A percentile compares a stretch with the other conserved stretches of the same genome.
phyloP scores from a whole-genome alignment of 2,329 filamentous ascomycete species.

The Teratosphaeriaceae sp. region DNA sequence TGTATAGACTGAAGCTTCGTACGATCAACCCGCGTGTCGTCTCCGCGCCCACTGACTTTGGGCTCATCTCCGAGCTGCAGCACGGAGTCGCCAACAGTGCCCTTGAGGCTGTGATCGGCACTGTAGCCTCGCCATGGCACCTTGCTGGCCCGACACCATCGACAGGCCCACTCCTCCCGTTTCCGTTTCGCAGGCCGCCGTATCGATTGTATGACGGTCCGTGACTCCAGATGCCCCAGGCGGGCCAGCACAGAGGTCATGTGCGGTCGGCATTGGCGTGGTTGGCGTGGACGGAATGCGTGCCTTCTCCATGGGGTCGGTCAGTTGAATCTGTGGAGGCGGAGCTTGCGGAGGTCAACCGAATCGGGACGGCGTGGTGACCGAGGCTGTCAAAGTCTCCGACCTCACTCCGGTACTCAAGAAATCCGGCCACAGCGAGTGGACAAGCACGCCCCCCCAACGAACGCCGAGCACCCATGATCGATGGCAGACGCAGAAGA shows the following conservation, averaged over 20 bases:
- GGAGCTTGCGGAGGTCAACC: too few relatives aligned
- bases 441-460: too few relatives aligned
- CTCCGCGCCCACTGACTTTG: too few relatives aligned
- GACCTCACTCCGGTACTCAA: slow-evolving; percentile 1
- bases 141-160: slow-evolving; percentile 12
- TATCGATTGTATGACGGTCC: slow-evolving; percentile 11
- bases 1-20: too few relatives aligned
- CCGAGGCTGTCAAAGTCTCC: too few relatives aligned
- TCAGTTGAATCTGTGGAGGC: too few relatives aligned
- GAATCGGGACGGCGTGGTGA: too few relatives aligned
- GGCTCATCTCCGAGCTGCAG: too few relatives aligned
- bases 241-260: slow-evolving; percentile 22
- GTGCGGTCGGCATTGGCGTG: slow-evolving; percentile 6
- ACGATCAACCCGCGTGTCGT: too few relatives aligned
- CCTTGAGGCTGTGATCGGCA: slow-evolving; percentile 7
- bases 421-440: too few relatives aligned
- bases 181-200: slow-evolving; percentile 15
- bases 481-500: slow-evolving; percentile 76
- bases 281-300: background rate
- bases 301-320: background rate
- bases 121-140: slow-evolving; percentile 14
- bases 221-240: slow-evolving; percentile 16
- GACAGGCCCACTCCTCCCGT: slow-evolving; percentile 17
- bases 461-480: background rate
- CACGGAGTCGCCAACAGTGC: background rate